phyloP scores from a whole-genome alignment of 345 rosid species.

The Salix exigua region DNA sequence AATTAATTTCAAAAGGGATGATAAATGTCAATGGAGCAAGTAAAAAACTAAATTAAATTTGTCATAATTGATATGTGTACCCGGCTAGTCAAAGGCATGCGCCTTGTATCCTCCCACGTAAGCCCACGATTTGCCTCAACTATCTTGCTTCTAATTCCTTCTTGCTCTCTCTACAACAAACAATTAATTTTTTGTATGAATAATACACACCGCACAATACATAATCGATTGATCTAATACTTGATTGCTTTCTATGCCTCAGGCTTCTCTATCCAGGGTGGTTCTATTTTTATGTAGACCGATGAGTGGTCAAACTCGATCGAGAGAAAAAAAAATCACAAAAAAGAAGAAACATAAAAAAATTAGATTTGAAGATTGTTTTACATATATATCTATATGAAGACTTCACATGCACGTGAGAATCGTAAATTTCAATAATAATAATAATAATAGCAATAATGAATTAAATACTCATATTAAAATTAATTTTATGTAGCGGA shows the following conservation, averaged over 20 bases:
- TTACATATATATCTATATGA: too few relatives aligned
- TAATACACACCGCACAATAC: not conserved
- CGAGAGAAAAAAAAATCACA: not conserved
- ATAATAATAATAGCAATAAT: too few relatives aligned
- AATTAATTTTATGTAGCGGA: too few relatives aligned
- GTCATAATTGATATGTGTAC: conserved; percentile 29
- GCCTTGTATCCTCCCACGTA: conserved; percentile 85
- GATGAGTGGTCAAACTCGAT: not conserved
- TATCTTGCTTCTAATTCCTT: conserved; percentile 44
- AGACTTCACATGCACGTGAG: too few relatives aligned
- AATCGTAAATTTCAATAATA: too few relatives aligned
- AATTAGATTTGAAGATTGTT: too few relatives aligned
- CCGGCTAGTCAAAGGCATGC: conserved; percentile 78
- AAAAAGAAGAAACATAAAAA: not conserved
- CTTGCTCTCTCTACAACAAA: conserved; percentile 63
- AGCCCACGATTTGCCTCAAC: conserved; percentile 49
- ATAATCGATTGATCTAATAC: not conserved
- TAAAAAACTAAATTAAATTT: not conserved
- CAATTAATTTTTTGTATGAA: not conserved
- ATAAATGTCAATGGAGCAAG: not conserved
- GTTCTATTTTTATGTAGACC: not conserved
- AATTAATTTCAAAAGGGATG: not conserved
- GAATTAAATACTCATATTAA: too few relatives aligned
- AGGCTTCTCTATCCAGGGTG: not conserved
- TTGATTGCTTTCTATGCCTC: not conserved